Base-by-base conservation (phyloP, 495 filamentous ascomycete species). In the Trichoderma asperelloides region DNA sequence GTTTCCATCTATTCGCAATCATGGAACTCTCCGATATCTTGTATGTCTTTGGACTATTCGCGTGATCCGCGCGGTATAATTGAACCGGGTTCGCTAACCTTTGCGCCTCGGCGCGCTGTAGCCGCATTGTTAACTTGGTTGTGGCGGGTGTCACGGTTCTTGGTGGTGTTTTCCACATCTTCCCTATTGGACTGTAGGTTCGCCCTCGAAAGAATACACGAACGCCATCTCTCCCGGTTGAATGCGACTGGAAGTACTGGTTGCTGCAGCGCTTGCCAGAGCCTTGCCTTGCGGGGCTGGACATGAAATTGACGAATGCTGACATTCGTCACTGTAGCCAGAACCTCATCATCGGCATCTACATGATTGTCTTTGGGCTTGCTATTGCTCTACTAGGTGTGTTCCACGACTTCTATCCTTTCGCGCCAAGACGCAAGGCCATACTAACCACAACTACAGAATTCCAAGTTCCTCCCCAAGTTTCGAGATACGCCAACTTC, bases 401-500 rank as follows among this genome's bases (percentile, higher is more conserved):
- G 74, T 23, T 63, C 40, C 65, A n/a, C n/a, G n/a, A n/a, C 39
- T n/a, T 1, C 41, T 1, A 2, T 30, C 45, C 23, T 12, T 11
- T 9, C 21, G n/a, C 41, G 13, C 21, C 40, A 13, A 40, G 18
- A 13, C 12, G 9, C 9, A 23, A 45, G 57, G 33, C 66, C 57
- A 51, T 51, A 30, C 66, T 70, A 72, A 71, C 74, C 2, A 13
- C 13, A 7, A 21, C 15, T 37, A 21, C 64, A 65, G 95, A 99
- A 79, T 95, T 97, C 79, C 93, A 96, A 78, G 92, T 97, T 70
- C 96, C 96, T 5, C 91, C 93, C 41, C 93, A 96, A 75, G 83
- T 96, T 45, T 89, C 92, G 68, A 87, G 90, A 75, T 97, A 98
- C 84, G 95, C 93, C 21, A 93, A 90, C 28, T 99, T 99, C 86